Percentiles rank a stretch among this genome's conserved stretches.
Conservation (phyloP, 345 rosid genomes). For the Syzygium grande region DNA sequence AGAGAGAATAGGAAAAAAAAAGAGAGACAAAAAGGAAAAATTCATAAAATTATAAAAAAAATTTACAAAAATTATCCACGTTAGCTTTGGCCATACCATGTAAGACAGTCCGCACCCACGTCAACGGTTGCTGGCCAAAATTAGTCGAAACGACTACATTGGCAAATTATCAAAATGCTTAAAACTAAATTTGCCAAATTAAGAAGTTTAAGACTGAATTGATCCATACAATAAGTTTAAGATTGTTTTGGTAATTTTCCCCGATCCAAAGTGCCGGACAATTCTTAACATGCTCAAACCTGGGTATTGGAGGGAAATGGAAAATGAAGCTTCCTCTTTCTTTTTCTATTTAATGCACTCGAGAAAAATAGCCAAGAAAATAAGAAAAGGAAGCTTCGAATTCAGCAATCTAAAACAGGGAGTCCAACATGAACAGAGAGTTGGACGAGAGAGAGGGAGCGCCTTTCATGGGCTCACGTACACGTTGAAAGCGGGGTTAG, state of each 20-base stretch:
- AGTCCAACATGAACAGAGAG: not conserved
- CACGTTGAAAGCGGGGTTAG: not conserved
- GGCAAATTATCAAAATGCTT: accelerated
- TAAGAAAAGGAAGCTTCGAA: not conserved
- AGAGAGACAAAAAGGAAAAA: not conserved
- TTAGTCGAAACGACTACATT: too few species aligned
- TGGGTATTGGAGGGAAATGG: not conserved
- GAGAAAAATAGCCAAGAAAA: not conserved
- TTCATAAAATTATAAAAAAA: not conserved
- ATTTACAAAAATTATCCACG: not conserved
- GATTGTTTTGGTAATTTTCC: not conserved
- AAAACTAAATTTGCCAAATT: not conserved
- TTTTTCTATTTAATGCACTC: not conserved
- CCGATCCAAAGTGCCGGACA: not conserved
- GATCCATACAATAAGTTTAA: not conserved
- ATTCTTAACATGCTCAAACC: not conserved
- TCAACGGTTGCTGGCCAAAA: too few species aligned
- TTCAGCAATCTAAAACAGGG: not conserved
- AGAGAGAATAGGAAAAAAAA: too few species aligned
- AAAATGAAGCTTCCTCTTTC: not conserved
- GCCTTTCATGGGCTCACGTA: not conserved
- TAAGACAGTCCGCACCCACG: accelerated
- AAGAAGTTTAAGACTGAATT: accelerated
- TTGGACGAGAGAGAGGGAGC: not conserved
- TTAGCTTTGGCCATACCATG: accelerated